Percentiles rank a stretch among this genome's conserved stretches.
Conservation (phyloP, 495 filamentous ascomycete genomes). For the Tuber brumale region DNA sequence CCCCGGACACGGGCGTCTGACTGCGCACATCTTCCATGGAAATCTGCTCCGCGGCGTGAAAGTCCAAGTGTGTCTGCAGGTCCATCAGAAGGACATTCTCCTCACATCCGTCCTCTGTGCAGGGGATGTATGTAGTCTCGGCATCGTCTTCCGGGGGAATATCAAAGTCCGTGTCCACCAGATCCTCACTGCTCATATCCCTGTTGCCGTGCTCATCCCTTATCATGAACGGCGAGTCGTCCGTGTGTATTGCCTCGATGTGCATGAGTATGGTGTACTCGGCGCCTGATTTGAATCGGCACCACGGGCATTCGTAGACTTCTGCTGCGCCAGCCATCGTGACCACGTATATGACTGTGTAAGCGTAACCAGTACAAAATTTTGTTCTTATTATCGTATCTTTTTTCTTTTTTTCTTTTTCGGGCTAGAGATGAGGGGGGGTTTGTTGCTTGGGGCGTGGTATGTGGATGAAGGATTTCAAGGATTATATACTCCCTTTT, state of each 20-base stretch:
- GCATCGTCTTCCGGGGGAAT: slow-evolving; percentile 23
- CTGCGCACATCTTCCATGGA: slow-evolving; percentile 47
- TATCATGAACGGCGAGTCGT: slow-evolving; percentile 53
- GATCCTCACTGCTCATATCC: slow-evolving; percentile 9
- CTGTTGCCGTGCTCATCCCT: slow-evolving; percentile 36
- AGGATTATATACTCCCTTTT: slow-evolving; percentile 1
- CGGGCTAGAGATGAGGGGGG: background rate
- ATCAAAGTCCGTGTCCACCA: slow-evolving; percentile 20
- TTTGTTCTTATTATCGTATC: background rate
- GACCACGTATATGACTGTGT: background rate
- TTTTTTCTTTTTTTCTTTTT: background rate
- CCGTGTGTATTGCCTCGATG: slow-evolving; percentile 54
- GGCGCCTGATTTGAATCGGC: slow-evolving; percentile 43
- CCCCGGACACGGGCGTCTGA: slow-evolving; percentile 18
- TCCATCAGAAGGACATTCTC: slow-evolving; percentile 57
- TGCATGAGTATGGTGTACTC: slow-evolving; percentile 50
- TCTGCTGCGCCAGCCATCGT: background rate
- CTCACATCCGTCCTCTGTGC: slow-evolving; percentile 65
- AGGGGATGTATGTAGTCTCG: slow-evolving; percentile 54
- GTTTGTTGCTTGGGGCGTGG: background rate
- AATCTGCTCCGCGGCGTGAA: slow-evolving; percentile 60
- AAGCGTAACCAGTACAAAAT: background rate
- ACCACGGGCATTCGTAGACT: slow-evolving; percentile 46
- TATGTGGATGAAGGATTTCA: background rate
- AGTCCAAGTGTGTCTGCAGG: slow-evolving; percentile 64